Base-by-base conservation (phyloP, 176 grass and related monocot species). In the Poa annua region DNA sequence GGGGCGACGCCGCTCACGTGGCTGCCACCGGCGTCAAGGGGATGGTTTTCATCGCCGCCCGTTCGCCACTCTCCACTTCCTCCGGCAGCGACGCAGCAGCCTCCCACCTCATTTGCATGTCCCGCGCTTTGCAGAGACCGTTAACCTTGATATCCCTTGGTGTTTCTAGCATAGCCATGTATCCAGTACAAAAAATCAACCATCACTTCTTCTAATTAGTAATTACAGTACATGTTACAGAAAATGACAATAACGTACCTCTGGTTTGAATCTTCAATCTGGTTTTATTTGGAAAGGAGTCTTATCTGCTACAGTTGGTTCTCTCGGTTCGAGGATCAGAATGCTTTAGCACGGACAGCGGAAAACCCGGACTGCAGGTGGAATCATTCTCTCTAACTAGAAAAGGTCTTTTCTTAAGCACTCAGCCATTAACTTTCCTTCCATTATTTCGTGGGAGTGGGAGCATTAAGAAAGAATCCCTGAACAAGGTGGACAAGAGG, bases 281-380 rank as follows among this genome's bases (percentile, higher is more conserved):
- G 10, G 4, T 2, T 44, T 47, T 44, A 24, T 47, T 39, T 14
- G 45, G 20, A 61, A 48, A 56, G 15, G 42, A 38, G 10, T 45
- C 1, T 45, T 45, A 69, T 51, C 36, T n/a, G n/a, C n/a, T 38
- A 17, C 1, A 66, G n/a, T 81, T 3, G 0, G n/a, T n/a, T 83
- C 73, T 70, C 16, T 83, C 24, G 39, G 26, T 49, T 47, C 77
- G 59, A 76, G 63, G 62, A 51, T 78, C 36, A 55, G 75, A 76
- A 81, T 77, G 47, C 44, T 50, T 82, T 77, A 3, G 14, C 54
- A 77, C 54, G 17, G 71, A 13, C 34, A 42, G 54, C 88, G 10
- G 63, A 15, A 89, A 89, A 82, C 78, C 38, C 73, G 88, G 88
- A 15, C 62, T 89, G 71, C 32, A 45, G 55, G 42, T 33, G 17